A percentile compares a stretch with the other conserved stretches of the same genome.
Evolutionary conservation across 2,329 filamentous ascomycete species (phyloP).

Genomic region (Eutypa lata): DNA sequence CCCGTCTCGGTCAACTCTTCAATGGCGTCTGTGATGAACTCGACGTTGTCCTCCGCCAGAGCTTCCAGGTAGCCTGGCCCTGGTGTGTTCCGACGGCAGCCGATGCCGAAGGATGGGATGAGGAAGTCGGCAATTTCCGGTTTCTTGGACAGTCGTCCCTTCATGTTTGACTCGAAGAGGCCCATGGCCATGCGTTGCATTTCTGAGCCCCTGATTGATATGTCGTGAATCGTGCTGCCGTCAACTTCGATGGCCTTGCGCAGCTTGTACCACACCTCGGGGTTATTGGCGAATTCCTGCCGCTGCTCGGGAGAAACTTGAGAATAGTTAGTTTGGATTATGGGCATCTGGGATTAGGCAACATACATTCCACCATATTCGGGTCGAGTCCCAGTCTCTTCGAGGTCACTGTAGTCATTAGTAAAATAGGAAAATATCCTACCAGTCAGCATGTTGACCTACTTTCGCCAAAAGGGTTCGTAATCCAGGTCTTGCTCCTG

Average conservation of each 20-base stretch:
- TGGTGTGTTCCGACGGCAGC: constrained; percentile 44
- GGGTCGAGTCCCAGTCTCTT: constrained; percentile 38
- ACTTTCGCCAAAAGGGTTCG: constrained; percentile 42
- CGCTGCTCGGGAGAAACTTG: constrained; percentile 37
- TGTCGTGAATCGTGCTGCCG: constrained; percentile 40
- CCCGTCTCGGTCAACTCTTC: constrained; percentile 32
- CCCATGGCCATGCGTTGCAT: constrained; percentile 32
- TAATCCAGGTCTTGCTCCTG: constrained; percentile 49
- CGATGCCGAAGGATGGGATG: constrained; percentile 40
- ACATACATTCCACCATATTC: constrained; percentile 34
- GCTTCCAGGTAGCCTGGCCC: constrained; percentile 45
- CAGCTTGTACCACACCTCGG: constrained; percentile 35
- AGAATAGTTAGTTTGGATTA: background rate
- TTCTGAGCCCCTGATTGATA: constrained; percentile 33
- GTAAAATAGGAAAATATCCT: background rate
- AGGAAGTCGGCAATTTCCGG: constrained; percentile 42
- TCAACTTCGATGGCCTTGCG: constrained; percentile 42
- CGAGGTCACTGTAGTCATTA: constrained; percentile 33
- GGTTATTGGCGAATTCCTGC: constrained; percentile 33
- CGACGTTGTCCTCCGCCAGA: constrained; percentile 37
- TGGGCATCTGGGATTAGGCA: too few species aligned
- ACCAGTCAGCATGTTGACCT: background rate
- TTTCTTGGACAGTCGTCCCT: constrained; percentile 35
- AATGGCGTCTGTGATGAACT: constrained; percentile 34
- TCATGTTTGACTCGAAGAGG: constrained; percentile 37